Evolutionary conservation across 2,329 filamentous ascomycete species (phyloP), one percentile per base, ranked within the genome.

Genomic region (Paraphaeosphaeria sporulosa): DNA sequence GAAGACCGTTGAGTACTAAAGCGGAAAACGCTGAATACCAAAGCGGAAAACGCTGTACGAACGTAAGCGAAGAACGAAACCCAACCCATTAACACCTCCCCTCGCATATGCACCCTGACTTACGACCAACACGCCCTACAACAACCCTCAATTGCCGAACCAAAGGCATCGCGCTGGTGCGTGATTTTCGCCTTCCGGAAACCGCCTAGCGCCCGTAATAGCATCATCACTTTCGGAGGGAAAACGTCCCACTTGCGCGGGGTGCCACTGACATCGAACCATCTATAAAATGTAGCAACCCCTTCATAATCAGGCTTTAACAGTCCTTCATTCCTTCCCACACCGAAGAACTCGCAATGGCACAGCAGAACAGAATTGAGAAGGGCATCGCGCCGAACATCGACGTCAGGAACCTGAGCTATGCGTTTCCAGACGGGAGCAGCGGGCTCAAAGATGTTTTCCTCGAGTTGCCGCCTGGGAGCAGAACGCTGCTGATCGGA

Each of bases 401-500:
- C 75, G 80, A 86, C 68, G 90, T 95, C 69, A 87, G 84, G 42
- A 82, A 89, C 78, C 88, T 99, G 57, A 93, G 88, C 64, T 99
- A 98, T 85, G 89, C 86, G 47, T 99, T 98, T 80, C 91, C 90
- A 17, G 92, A 96, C 83, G 90, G 91, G 74, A 89, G 89, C 47
- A 87, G 85, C n/a, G 95, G 94, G 58, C 84, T 99, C 34, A 81
- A 85, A 53, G 80, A 93, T 77, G 86, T 99, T 70, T 84, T 81
- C 27, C 86, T 99, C 57, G 83, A 88, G 62, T 87, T 98, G 25
- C 94, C 95, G 3, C 83, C 92, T 0, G 89, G 90, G 59, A 95
- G 92, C 61, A 90, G 95, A 63, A 97, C 94, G 1, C 87, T 98
- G 15, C 85, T 98, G 43, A 96, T 98, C 73, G 95, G 95, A 71